A percentile compares a stretch with the other conserved stretches of the same genome.
These are phyloP conservation scores for Hygrocybe punicea DNA, from an alignment of 768 basidiomycete genomes.

Conservation along the genomic window DNA sequence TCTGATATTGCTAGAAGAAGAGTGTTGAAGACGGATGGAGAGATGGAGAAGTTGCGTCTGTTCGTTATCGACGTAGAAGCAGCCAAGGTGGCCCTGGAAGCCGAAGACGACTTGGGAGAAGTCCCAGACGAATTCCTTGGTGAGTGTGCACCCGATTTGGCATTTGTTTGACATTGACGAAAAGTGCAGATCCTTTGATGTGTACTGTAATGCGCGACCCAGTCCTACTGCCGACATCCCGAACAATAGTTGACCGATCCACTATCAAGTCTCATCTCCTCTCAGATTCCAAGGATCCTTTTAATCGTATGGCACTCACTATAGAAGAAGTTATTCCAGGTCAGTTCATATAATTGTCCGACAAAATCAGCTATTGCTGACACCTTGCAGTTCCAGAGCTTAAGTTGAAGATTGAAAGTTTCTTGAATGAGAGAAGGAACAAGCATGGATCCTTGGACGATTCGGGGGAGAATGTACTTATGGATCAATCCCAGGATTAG, in stretches of 20 bases:
- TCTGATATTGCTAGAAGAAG: slow-evolving; percentile 60
- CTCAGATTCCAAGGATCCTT: slow-evolving; percentile 90
- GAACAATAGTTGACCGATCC: slow-evolving; percentile 72
- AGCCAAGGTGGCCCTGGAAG: slow-evolving; percentile 72
- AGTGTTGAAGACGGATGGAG: slow-evolving; percentile 68
- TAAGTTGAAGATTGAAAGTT: slow-evolving; percentile 71
- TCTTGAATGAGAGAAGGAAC: slow-evolving; percentile 54
- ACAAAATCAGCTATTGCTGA: slow-evolving; percentile 10
- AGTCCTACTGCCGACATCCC: slow-evolving; percentile 83
- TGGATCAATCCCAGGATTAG: neutral
- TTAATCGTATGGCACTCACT: slow-evolving; percentile 81
- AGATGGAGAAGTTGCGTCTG: slow-evolving; percentile 63
- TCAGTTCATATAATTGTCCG: slow-evolving; percentile 35
- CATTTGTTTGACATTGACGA: slow-evolving; percentile 7
- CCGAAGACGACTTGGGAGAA: slow-evolving; percentile 89
- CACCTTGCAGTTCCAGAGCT: slow-evolving; percentile 55
- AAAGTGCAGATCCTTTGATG: slow-evolving; percentile 74
- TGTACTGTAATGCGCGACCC: slow-evolving; percentile 94
- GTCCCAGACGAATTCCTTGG: slow-evolving; percentile 94
- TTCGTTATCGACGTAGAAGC: slow-evolving; percentile 86
- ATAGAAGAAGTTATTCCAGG: slow-evolving; percentile 78
- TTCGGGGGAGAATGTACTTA: neutral
- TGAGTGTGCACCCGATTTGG: slow-evolving; percentile 34
- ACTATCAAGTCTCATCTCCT: slow-evolving; percentile 95
- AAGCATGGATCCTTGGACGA: neutral